These are phyloP conservation scores for Aurifilum marmelostoma DNA, from an alignment of 2,329 filamentous ascomycete species.

Conservation along the genomic window DNA sequence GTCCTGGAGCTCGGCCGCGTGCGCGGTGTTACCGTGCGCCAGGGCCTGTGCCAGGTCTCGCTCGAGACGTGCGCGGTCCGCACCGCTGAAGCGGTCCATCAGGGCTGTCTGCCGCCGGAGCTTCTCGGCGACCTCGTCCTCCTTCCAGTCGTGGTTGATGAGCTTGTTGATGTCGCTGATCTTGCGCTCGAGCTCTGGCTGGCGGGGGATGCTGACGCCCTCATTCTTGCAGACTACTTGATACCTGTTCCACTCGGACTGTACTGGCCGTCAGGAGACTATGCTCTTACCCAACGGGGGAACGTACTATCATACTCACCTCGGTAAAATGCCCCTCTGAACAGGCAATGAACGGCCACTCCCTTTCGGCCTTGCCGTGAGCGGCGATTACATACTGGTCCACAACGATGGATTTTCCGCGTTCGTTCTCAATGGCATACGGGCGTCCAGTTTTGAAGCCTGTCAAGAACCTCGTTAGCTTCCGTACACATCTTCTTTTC, in stretches of 20 bases:
- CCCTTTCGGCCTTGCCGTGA: constrained; percentile 80
- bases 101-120: constrained; percentile 72
- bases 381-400: constrained; percentile 83
- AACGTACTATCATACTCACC: constrained; percentile 52
- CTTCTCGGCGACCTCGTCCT: constrained; percentile 79
- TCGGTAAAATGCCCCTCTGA: constrained; percentile 87
- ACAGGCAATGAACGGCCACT: constrained; percentile 89
- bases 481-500: too few relatives aligned
- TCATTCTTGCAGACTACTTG: constrained; percentile 75
- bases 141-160: constrained; percentile 79
- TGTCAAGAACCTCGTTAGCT: constrained; percentile 39
- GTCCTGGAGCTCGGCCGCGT: constrained; percentile 57
- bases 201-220: constrained; percentile 73
- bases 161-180: constrained; percentile 79
- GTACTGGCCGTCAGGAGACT: constrained; percentile 11
- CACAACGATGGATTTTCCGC: constrained; percentile 77
- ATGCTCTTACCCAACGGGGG: neutral
- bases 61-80: constrained; percentile 69
- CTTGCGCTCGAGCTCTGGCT: constrained; percentile 67
- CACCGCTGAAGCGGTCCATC: constrained; percentile 66
- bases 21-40: constrained; percentile 63
- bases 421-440: constrained; percentile 77
- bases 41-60: constrained; percentile 69
- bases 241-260: constrained; percentile 82
- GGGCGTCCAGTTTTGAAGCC: constrained; percentile 78